Base-by-base conservation (phyloP, 768 basidiomycete species). In the Phlegmacium glaucopus region DNA sequence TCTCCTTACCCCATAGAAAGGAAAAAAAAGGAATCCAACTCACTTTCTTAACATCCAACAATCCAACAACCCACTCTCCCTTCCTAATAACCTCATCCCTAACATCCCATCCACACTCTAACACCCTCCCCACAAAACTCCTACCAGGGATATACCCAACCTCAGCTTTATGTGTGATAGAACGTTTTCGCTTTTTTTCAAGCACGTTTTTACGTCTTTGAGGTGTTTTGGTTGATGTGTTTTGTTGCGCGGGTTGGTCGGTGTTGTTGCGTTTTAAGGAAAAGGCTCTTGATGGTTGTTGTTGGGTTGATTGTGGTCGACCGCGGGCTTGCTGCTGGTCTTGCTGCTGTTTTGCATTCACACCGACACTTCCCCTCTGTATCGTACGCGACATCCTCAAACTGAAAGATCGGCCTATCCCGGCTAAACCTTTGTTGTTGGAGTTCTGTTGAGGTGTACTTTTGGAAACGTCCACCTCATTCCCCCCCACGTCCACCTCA, bases 11-110 rank as follows among this genome's bases (percentile, higher is more conserved):
- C 32, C 32, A 45, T 10, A 25, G 46, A 50, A 27, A 50, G 55
- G 34, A 49, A 47, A 49, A 6, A 49, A 44, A 40, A 44, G 44
- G 39, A 34, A 44, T 22, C 22, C 52, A 44, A 59, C 79, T 54
- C 52, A 92, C 93, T 83, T 91, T 94, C 53, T 77, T 74, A 9
- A 87, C 73, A 58, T 93, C 87, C 61, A 87, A 61, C 51, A 94
- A 57, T 9, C 92, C 94, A 49, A 90, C 70, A 5, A 94, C 87
- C 85, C 93, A 90, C 56, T 96, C 94, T 4, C 90, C 90, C 55
- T 82, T 82, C 60, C 75, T 76, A 18, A 81, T 69, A 16, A 75
- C 68, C n/a, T 82, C 79, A 42, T 82, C 83, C 39, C 72, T 72
- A 11, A 90, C 86, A 32, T 88, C 87, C 77, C 83, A 87, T 3